Evolutionary conservation across 2,329 filamentous ascomycete species (phyloP), one percentile per base, ranked within the genome.

Genomic region (Colletotrichum caudatum): DNA sequence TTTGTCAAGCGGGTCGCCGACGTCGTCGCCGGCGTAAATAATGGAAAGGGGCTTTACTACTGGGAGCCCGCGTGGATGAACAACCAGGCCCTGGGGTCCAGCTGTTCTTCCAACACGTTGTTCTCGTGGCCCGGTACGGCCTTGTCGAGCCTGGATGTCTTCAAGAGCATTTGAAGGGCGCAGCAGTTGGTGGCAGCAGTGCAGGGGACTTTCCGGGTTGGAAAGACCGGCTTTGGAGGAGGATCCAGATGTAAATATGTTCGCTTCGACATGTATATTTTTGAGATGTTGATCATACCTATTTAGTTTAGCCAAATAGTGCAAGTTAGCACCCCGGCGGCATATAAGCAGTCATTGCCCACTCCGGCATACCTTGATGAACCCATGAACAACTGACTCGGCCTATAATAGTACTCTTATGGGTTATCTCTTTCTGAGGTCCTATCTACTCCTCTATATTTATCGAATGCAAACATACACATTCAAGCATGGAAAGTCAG

Each of bases 1-100:
- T 94, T 90, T 80, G 80, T 94, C 64, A 82, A 88, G 78, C 81
- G 86, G 69, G 84, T 94, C 23, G 90, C 90, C 0, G 81, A 81
- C 1, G 82, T 89, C 1, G 86, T 93, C 0, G 81, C 83, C 1
- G 84, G 81, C 1, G 85, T 89, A 0, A 83, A 79, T 1, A 84
- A 85, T 1, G 90, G 90, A 0, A 79, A 82, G 37, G 92, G 91
- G 0, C 56, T 94, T 9, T 93, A 91, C 73, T 94, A 93, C 75
- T 94, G 92, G 92, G 92, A 94, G 78, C 91, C 91, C 0, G 89
- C 88, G 0, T 94, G 91, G 69, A 83, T 93, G 73, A 84, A 89
- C 53, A 93, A 93, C 79, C 85, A 87, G 14, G 86, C 80, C 0
- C 79, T 93, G 63, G 91, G 91, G 1, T 92, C 90, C 23, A 91